These are phyloP conservation scores for Aspergillus cavernicola DNA, from an alignment of 495 filamentous ascomycete genomes.

Conservation along the genomic window DNA sequence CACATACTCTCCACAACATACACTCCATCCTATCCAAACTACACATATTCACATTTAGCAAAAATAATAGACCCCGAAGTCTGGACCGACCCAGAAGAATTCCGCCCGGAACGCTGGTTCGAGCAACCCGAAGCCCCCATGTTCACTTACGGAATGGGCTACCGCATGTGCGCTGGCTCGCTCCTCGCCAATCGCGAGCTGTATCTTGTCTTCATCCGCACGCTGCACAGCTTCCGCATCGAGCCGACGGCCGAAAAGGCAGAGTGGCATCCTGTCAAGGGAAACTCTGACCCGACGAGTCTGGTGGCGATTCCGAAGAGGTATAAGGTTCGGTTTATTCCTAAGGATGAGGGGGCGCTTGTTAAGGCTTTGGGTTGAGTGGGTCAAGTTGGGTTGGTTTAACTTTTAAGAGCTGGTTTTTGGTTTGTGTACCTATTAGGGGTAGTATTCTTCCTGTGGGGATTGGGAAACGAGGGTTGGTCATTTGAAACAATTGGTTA, in stretches of 20 bases:
- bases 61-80: slow-evolving; percentile 51
- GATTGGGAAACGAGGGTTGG: no score
- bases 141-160: slow-evolving; percentile 60
- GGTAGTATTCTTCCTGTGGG: no score
- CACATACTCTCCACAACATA: background rate
- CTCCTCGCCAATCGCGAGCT: slow-evolving; percentile 61
- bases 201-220: slow-evolving; percentile 62
- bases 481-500: no score
- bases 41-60: background rate
- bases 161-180: slow-evolving; percentile 63
- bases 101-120: slow-evolving; percentile 59
- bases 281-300: slow-evolving; percentile 55
- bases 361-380: slow-evolving; percentile 27
- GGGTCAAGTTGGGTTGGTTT: background rate
- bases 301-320: slow-evolving; percentile 53
- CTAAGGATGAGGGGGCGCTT: slow-evolving; percentile 43
- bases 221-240: slow-evolving; percentile 56
- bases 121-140: slow-evolving; percentile 59
- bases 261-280: slow-evolving; percentile 52
- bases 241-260: slow-evolving; percentile 40
- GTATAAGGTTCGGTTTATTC: slow-evolving; percentile 55
- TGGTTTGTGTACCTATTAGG: no score
- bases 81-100: slow-evolving; percentile 55
- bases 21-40: background rate
- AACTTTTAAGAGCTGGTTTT: no score